These are phyloP conservation scores for Geoglossum glabrum DNA, from an alignment of 495 filamentous ascomycete genomes.

Conservation along the genomic window DNA sequence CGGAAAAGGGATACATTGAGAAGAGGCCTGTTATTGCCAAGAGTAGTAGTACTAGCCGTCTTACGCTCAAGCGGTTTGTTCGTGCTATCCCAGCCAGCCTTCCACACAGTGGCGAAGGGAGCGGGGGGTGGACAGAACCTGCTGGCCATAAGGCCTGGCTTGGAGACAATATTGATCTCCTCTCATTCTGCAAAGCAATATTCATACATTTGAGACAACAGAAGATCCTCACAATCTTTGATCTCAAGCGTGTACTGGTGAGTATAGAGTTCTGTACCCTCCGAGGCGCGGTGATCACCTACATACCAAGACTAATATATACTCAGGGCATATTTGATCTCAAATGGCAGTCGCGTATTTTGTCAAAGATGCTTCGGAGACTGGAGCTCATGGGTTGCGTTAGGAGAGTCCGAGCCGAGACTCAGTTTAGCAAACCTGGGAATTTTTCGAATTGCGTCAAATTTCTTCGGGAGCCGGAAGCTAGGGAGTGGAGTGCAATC, in stretches of 20 bases:
- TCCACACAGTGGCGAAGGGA: neutral
- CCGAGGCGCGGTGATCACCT: constrained; percentile 20
- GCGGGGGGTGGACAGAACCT: neutral
- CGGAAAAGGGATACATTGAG: constrained; percentile 63
- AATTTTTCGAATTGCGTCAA: constrained; percentile 39
- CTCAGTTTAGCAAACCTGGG: constrained; percentile 20
- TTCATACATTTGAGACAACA: constrained; percentile 27
- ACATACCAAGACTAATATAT: constrained; percentile 16
- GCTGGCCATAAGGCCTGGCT: neutral
- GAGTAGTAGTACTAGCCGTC: constrained; percentile 44
- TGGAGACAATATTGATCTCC: constrained; percentile 11
- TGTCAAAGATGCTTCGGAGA: constrained; percentile 47
- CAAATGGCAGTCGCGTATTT: constrained; percentile 23
- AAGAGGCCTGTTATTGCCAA: constrained; percentile 50
- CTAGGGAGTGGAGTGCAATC: constrained; percentile 33
- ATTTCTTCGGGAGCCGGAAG: constrained; percentile 50
- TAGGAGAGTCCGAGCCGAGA: constrained; percentile 43
- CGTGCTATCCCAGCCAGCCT: constrained; percentile 15
- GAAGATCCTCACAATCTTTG: constrained; percentile 30
- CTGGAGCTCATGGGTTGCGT: constrained; percentile 49
- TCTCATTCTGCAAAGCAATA: constrained; percentile 14
- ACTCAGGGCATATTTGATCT: constrained; percentile 23
- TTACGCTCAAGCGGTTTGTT: constrained; percentile 41
- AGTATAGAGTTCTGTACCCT: neutral
- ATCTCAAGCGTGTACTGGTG: constrained; percentile 43